A percentile compares a stretch with the other conserved stretches of the same genome.
Conservation (phyloP, 371 early-diverging fungal genomes). For the Apophysomyces ossiformis region DNA sequence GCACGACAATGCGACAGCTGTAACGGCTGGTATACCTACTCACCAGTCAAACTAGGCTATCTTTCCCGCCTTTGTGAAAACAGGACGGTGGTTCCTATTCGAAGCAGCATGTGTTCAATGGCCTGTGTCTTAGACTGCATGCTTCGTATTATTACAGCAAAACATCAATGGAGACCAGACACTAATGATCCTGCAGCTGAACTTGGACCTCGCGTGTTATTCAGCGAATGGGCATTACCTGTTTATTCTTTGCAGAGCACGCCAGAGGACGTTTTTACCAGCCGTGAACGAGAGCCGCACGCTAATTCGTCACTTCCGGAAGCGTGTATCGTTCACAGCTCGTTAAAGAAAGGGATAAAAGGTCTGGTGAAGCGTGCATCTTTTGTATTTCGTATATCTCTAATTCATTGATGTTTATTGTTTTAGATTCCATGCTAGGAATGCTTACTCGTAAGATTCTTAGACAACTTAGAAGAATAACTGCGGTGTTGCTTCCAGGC, state of each 20-base stretch:
- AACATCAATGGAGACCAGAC: slow-evolving; percentile 25
- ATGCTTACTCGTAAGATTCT: too few relatives aligned
- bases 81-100: slow-evolving; percentile 33
- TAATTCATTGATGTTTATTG: too few relatives aligned
- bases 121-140: slow-evolving; percentile 28
- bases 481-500: too few relatives aligned
- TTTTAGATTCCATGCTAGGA: too few relatives aligned
- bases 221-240: neutral
- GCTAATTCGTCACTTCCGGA: neutral
- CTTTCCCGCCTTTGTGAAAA: slow-evolving; percentile 32
- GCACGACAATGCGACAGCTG: slow-evolving; percentile 44
- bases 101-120: slow-evolving; percentile 36
- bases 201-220: neutral
- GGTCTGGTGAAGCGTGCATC: too few relatives aligned
- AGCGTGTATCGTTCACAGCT: too few relatives aligned
- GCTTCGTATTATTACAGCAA: slow-evolving; percentile 17
- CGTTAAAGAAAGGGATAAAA: too few relatives aligned
- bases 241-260: neutral
- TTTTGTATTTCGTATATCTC: too few relatives aligned
- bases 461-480: too few relatives aligned
- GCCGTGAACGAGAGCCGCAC: neutral
- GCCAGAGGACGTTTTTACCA: neutral
- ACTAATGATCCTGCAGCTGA: neutral
- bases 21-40: slow-evolving; percentile 29
- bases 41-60: slow-evolving; percentile 34